These are phyloP conservation scores for Oryza coarctata DNA, from an alignment of 176 grass and related monocot genomes.

Conservation along the genomic window DNA sequence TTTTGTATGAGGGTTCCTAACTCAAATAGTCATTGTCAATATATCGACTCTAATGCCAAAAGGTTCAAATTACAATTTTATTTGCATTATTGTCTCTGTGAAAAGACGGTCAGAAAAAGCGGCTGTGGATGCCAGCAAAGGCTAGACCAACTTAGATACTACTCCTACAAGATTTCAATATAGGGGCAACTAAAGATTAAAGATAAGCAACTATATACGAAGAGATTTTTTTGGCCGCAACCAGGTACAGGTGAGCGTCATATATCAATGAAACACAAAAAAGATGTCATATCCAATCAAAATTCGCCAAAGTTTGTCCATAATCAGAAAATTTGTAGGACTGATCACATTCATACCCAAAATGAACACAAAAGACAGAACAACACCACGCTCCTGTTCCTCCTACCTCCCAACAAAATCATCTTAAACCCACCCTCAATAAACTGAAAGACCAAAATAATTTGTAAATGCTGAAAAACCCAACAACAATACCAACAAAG, in stretches of 20 bases:
- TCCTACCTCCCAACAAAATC: not conserved
- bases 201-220: not conserved
- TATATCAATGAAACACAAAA: not conserved
- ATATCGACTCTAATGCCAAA: not conserved
- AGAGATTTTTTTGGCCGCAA: not conserved
- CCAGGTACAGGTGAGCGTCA: too few species aligned
- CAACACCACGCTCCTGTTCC: not conserved
- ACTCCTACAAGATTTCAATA: too few species aligned
- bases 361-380: not conserved
- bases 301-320: not conserved
- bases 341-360: too few species aligned
- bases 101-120: too few species aligned
- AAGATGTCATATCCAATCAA: not conserved
- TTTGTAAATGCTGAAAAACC: conserved; percentile 2
- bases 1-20: not conserved
- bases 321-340: not conserved
- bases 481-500: not conserved
- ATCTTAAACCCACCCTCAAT: not conserved
- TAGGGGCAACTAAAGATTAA: too few species aligned
- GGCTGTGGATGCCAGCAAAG: too few species aligned
- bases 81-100: too few species aligned
- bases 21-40: not conserved
- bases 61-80: not conserved
- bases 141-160: too few species aligned
- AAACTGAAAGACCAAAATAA: conserved; percentile 21